Percentiles rank a stretch among this genome's conserved stretches.
Evolutionary conservation across 2,329 filamentous ascomycete genomes (phyloP).

Genomic region (Venturiaceae sp.): DNA sequence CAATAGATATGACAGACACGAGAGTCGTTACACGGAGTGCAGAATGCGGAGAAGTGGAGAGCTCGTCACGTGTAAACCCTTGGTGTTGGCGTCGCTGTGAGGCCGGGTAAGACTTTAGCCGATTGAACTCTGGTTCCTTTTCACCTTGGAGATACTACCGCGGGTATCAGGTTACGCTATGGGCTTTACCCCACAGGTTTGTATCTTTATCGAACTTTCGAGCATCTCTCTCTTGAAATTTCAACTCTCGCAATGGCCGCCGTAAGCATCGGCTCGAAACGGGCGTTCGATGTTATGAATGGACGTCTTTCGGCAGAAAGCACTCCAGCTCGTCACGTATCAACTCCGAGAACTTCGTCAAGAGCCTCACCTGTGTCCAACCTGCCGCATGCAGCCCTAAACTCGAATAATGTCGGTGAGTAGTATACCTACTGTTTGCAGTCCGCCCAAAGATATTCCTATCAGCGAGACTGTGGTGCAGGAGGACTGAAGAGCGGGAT

Average conservation of each 20-base stretch:
- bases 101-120: not conserved
- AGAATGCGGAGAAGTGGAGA: not conserved
- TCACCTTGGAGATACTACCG: not conserved
- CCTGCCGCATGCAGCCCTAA: not conserved
- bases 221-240: not conserved
- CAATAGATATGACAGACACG: not conserved
- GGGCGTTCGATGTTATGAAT: not conserved
- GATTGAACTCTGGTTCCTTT: not conserved
- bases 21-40: not conserved
- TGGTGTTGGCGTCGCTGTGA: not conserved
- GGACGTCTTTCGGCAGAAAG: not conserved
- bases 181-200: not conserved
- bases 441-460: no score
- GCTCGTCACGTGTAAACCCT: not conserved
- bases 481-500: no score
- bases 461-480: no score
- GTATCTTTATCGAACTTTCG: not conserved
- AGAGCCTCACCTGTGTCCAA: not conserved
- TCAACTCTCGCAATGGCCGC: not conserved
- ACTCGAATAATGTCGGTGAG: not conserved
- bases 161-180: not conserved
- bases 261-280: constrained; percentile 1
- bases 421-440: not conserved
- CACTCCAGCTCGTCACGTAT: not conserved
- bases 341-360: not conserved